Evolutionary conservation across 1,284 basidiomycete species (phyloP).

Genomic region (Rhodofomes roseus): DNA sequence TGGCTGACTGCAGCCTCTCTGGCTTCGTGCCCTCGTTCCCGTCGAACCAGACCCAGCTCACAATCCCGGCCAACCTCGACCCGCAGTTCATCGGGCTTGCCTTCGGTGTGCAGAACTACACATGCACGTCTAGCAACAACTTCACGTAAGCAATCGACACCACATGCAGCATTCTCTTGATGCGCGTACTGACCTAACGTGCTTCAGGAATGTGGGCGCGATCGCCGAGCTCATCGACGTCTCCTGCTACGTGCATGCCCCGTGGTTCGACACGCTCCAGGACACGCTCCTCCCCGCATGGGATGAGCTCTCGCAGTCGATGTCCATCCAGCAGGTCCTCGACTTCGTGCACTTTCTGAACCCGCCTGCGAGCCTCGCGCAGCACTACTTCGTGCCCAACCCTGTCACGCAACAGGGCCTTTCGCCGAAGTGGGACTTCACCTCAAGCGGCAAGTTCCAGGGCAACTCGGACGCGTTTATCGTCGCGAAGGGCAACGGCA

Average conservation of each 20-base stretch:
- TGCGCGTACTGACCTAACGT: not conserved
- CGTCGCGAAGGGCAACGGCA: constrained; percentile 39
- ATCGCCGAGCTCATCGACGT: constrained; percentile 57
- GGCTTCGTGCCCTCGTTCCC: constrained; percentile 20
- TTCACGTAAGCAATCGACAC: constrained; percentile 27
- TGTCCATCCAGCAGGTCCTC: constrained; percentile 35
- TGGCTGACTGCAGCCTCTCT: constrained; percentile 19
- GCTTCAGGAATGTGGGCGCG: constrained; percentile 40
- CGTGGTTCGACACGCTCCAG: constrained; percentile 37
- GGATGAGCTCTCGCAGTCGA: constrained; percentile 25
- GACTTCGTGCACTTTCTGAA: constrained; percentile 23
- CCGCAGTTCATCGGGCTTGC: constrained; percentile 42
- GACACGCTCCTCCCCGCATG: constrained; percentile 39
- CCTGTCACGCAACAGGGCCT: constrained; percentile 40
- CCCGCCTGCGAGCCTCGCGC: constrained; percentile 38
- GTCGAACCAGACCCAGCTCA: constrained; percentile 23
- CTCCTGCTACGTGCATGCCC: constrained; percentile 44
- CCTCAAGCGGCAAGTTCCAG: constrained; percentile 30
- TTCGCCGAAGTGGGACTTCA: constrained; percentile 58
- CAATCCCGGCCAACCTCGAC: constrained; percentile 14
- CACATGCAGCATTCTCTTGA: no score
- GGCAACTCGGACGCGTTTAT: constrained; percentile 47
- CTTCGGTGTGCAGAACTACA: constrained; percentile 40
- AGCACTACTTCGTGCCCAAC: constrained; percentile 54
- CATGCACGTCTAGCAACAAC: constrained; percentile 31